A percentile compares a stretch with the other conserved stretches of the same genome.
Evolutionary conservation across 768 basidiomycete species (phyloP).

Genomic region (Chalciporus sphaerocephalus): DNA sequence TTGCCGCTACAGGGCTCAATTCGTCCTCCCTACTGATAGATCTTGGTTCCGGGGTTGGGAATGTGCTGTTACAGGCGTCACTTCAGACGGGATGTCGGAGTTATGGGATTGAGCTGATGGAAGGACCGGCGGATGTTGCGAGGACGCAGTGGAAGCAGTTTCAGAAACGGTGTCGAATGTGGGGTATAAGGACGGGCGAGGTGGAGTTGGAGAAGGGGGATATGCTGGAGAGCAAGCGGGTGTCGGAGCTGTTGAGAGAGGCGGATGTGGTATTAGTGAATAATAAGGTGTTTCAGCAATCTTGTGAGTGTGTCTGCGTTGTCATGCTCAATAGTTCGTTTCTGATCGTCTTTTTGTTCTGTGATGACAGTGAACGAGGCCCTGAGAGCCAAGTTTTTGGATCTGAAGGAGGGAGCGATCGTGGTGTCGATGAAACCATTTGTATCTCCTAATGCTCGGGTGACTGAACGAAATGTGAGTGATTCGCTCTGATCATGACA

Average conservation of each 20-base stretch:
- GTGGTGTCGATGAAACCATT: slow-evolving; percentile 89
- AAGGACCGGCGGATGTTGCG: slow-evolving; percentile 78
- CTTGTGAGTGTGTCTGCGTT: slow-evolving; percentile 47
- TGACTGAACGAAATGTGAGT: slow-evolving; percentile 80
- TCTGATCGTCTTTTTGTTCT: slow-evolving; percentile 1
- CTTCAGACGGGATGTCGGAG: slow-evolving; percentile 75
- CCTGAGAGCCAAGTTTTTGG: slow-evolving; percentile 84
- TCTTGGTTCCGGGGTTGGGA: slow-evolving; percentile 82
- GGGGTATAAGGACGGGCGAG: slow-evolving; percentile 76
- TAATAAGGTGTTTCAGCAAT: slow-evolving; percentile 78
- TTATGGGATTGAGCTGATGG: slow-evolving; percentile 78
- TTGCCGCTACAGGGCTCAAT: slow-evolving; percentile 46
- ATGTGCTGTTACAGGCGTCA: slow-evolving; percentile 77
- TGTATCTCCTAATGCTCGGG: slow-evolving; percentile 66
- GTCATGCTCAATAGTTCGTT: not conserved
- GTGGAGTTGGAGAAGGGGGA: slow-evolving; percentile 82
- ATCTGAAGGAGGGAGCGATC: slow-evolving; percentile 88
- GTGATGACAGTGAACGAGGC: slow-evolving; percentile 71
- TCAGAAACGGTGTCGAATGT: slow-evolving; percentile 77
- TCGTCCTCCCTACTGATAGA: slow-evolving; percentile 71
- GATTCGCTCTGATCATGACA: not conserved
- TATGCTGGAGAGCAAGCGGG: slow-evolving; percentile 67
- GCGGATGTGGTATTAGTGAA: slow-evolving; percentile 93
- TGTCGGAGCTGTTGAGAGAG: slow-evolving; percentile 63
- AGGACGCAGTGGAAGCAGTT: slow-evolving; percentile 71